Conservation (phyloP, 768 basidiomycete species). For the Artomyces pyxidatus region DNA sequence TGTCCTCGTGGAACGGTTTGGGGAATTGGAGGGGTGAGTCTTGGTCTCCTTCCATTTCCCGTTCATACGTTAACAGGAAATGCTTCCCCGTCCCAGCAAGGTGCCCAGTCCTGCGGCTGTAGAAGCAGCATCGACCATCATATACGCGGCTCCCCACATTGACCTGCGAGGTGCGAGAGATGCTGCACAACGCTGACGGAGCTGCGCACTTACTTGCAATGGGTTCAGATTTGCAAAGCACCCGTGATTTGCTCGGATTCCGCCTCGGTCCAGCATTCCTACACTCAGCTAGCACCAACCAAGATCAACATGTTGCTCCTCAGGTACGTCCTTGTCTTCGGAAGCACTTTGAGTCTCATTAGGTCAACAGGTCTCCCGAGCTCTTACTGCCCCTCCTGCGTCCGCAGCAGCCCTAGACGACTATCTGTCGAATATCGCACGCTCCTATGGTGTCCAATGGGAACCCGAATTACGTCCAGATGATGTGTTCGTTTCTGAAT, state of each 20-base stretch:
- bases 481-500: conserved; percentile 43
- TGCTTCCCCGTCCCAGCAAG: conserved; percentile 21
- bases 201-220: neutral
- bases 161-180: conserved; percentile 46
- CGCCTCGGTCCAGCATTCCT: conserved; percentile 51
- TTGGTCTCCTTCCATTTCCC: neutral
- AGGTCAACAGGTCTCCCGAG: conserved; percentile 38
- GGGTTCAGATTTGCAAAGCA: conserved; percentile 53
- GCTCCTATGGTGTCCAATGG: conserved; percentile 50
- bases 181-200: neutral
- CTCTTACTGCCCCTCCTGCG: conserved; percentile 44
- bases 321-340: conserved; percentile 27
- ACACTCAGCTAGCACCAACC: conserved; percentile 41
- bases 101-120: conserved; percentile 42
- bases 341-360: neutral
- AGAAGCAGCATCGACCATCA: conserved; percentile 66
- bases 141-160: conserved; percentile 48
- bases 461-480: conserved; percentile 49
- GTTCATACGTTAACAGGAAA: neutral
- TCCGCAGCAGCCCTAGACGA: conserved; percentile 48
- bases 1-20: conserved; percentile 48
- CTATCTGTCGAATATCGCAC: conserved; percentile 47
- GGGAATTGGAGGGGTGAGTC: conserved; percentile 47
- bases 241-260: conserved; percentile 47
- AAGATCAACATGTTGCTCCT: conserved; percentile 45